These are phyloP conservation scores for Gonapodya prolifera DNA, from an alignment of 192 early-diverging fungal species.

Conservation along the genomic window DNA sequence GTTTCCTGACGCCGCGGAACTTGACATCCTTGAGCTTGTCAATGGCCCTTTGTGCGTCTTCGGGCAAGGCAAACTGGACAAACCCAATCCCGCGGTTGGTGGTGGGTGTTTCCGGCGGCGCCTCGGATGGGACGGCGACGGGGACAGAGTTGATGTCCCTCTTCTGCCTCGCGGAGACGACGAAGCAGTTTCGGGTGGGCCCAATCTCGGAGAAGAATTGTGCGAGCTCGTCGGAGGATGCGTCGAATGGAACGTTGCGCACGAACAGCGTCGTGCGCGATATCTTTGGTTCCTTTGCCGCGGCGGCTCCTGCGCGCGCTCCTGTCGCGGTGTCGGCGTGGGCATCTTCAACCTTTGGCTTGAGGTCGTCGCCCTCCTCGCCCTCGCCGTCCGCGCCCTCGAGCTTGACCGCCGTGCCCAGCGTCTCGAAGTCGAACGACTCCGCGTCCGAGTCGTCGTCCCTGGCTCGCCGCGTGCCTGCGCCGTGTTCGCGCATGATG, in stretches of 20 bases:
- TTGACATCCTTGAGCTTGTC: conserved; percentile 56
- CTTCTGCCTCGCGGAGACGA: conserved; percentile 48
- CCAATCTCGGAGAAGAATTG: conserved; percentile 81
- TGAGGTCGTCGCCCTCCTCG: neutral
- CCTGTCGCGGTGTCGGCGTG: neutral
- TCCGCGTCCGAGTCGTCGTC: neutral
- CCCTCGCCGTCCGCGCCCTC: neutral
- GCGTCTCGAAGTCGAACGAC: neutral
- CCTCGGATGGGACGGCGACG: conserved; percentile 14
- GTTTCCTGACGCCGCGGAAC: conserved; percentile 54
- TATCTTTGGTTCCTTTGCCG: neutral
- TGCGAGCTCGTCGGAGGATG: conserved; percentile 70
- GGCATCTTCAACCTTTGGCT: neutral
- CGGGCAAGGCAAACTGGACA: conserved; percentile 69
- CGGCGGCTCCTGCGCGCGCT: neutral
- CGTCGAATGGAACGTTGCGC: conserved; percentile 67
- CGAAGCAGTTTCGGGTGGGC: conserved; percentile 80
- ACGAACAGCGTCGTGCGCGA: conserved; percentile 61
- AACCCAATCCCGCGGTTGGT: conserved; percentile 84
- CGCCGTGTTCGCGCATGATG: too few relatives aligned
- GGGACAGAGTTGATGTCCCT: conserved; percentile 18
- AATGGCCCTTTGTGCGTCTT: conserved; percentile 70
- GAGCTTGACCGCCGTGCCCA: neutral
- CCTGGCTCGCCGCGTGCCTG: neutral
- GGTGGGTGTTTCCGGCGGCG: conserved; percentile 3